Evolutionary conservation across 164 flowering plant genomes (phyloP).

Genomic region (Echeveria elegans): DNA sequence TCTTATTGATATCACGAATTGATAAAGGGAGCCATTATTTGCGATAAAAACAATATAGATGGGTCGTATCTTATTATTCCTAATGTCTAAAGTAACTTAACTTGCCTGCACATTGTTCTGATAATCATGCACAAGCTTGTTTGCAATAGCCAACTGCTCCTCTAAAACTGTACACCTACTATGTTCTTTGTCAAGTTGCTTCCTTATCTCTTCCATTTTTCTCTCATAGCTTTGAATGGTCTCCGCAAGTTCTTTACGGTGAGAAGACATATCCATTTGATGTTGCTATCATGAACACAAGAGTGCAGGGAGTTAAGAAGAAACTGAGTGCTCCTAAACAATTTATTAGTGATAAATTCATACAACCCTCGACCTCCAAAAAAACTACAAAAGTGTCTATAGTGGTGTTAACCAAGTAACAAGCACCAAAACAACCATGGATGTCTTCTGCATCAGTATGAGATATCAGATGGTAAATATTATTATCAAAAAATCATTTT

Average conservation of each 20-base stretch:
- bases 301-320: neutral
- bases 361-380: too few relatives aligned
- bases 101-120: conserved; percentile 35
- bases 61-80: too few relatives aligned
- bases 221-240: conserved; percentile 60
- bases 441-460: neutral
- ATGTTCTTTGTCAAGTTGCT: conserved; percentile 45
- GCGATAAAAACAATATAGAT: too few relatives aligned
- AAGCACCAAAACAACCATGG: neutral
- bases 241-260: conserved; percentile 56
- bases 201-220: conserved; percentile 41
- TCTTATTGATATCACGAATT: too few relatives aligned
- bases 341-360: neutral
- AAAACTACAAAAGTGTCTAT: too few relatives aligned
- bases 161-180: conserved; percentile 14
- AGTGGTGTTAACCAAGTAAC: neutral
- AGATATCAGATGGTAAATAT: too few relatives aligned
- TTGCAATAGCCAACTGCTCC: conserved; percentile 28
- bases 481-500: neutral
- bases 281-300: conserved; percentile 23
- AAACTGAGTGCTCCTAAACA: conserved; percentile 2
- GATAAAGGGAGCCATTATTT: too few relatives aligned
- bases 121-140: conserved; percentile 31
- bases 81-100: too few relatives aligned
- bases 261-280: conserved; percentile 24